These are phyloP conservation scores for Paspalum notatum DNA, from an alignment of 176 grass and related monocot species.

Conservation along the genomic window DNA sequence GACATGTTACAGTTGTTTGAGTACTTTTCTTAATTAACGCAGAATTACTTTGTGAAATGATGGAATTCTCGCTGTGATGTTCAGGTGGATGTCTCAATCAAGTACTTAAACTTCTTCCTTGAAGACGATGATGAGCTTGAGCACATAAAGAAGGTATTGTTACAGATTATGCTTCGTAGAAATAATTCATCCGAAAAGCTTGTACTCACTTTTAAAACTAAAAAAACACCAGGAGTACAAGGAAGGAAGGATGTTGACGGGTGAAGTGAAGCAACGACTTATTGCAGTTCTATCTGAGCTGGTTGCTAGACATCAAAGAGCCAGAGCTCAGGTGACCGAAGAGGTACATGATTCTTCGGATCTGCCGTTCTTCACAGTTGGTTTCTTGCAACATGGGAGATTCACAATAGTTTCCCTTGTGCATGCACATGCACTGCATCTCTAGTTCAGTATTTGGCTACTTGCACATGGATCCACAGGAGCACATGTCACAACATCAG, in stretches of 20 bases:
- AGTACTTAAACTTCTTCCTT: slow-evolving; percentile 97
- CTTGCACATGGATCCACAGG: not conserved
- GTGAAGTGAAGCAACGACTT: slow-evolving; percentile 78
- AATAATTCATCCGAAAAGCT: slow-evolving; percentile 22
- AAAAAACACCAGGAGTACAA: slow-evolving; percentile 69
- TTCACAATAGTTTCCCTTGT: not conserved
- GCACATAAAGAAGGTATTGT: slow-evolving; percentile 76
- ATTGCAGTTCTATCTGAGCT: slow-evolving; percentile 60
- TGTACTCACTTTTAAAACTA: slow-evolving; percentile 2
- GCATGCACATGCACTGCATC: not conserved
- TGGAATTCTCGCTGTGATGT: slow-evolving; percentile 32
- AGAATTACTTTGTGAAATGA: not conserved
- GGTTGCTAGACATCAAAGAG: slow-evolving; percentile 75
- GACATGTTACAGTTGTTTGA: slow-evolving; percentile 5
- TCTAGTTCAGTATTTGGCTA: not conserved
- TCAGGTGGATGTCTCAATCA: slow-evolving; percentile 92
- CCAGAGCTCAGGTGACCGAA: slow-evolving; percentile 68
- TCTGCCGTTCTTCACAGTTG: not conserved
- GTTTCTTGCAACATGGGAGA: not conserved
- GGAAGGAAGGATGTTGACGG: slow-evolving; percentile 78
- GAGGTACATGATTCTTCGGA: slow-evolving; percentile 55
- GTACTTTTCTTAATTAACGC: not conserved
- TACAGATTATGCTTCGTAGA: slow-evolving; percentile 1
- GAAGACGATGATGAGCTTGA: slow-evolving; percentile 86
- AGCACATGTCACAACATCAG: not conserved